Percentiles rank a stretch among this genome's conserved stretches.
Evolutionary conservation across 768 basidiomycete species (phyloP).

Genomic region (Amanita pallidorosea): DNA sequence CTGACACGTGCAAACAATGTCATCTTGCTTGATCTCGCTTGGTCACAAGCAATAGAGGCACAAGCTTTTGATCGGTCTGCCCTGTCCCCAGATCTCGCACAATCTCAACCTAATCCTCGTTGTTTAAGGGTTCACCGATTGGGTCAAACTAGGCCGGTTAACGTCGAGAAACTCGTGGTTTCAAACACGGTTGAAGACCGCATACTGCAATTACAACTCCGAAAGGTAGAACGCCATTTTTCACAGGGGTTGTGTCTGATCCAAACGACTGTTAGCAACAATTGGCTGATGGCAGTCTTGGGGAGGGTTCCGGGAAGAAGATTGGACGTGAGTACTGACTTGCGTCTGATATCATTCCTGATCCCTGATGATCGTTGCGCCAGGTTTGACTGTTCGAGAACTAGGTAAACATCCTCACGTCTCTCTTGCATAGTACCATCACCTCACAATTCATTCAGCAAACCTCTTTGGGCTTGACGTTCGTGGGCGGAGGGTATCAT

Average conservation of each 20-base stretch:
- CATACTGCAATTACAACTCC: constrained; percentile 52
- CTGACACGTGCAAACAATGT: constrained; percentile 55
- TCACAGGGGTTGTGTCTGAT: constrained; percentile 1
- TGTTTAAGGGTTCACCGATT: constrained; percentile 37
- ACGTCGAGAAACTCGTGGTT: constrained; percentile 48
- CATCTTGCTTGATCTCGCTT: constrained; percentile 51
- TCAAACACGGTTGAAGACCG: constrained; percentile 57
- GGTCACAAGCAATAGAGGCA: constrained; percentile 52
- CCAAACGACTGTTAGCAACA: constrained; percentile 23
- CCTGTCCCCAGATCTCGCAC: not conserved
- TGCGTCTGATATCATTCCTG: not conserved
- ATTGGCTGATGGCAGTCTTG: constrained; percentile 50
- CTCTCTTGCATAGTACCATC: not conserved
- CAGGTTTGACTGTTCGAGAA: constrained; percentile 37
- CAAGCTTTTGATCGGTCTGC: constrained; percentile 41
- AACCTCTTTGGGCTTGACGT: constrained; percentile 35
- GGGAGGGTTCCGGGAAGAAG: constrained; percentile 52
- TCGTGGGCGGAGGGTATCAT: constrained; percentile 16
- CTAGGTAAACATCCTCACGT: constrained; percentile 22
- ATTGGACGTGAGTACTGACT: constrained; percentile 32
- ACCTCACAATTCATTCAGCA: constrained; percentile 12
- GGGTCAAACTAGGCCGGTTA: constrained; percentile 41
- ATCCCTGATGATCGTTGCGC: not conserved
- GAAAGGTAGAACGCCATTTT: constrained; percentile 32
- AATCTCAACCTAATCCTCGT: not conserved